These are phyloP conservation scores for Petunia hybrid DNA, from an alignment of 305 asterid species.

Conservation along the genomic window DNA sequence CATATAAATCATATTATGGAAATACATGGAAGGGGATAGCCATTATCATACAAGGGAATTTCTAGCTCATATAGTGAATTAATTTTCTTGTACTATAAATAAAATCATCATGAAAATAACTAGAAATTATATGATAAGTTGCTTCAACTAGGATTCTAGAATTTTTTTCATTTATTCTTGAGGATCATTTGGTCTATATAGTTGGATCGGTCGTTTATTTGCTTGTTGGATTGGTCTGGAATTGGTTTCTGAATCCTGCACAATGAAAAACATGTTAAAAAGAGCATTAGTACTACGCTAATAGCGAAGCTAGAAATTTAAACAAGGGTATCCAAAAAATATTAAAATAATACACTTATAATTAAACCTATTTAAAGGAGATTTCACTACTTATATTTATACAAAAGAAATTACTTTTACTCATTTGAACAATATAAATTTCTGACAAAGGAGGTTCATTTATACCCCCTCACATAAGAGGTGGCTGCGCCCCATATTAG, in stretches of 20 bases:
- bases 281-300: neutral
- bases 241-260: conserved; percentile 53
- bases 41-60: neutral
- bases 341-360: too few relatives aligned
- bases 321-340: too few relatives aligned
- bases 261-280: neutral
- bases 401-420: too few relatives aligned
- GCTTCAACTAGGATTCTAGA: neutral
- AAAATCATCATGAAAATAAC: neutral
- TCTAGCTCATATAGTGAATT: conserved; percentile 5
- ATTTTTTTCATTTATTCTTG: conserved; percentile 7
- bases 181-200: conserved; percentile 51
- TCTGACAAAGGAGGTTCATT: too few relatives aligned
- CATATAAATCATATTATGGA: neutral
- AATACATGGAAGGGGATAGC: neutral
- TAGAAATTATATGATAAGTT: neutral
- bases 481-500: too few relatives aligned
- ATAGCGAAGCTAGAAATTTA: too few relatives aligned
- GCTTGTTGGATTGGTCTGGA: conserved; percentile 64
- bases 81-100: neutral
- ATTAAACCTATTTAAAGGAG: too few relatives aligned
- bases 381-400: too few relatives aligned
- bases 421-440: too few relatives aligned
- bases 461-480: too few relatives aligned
- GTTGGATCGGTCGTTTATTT: conserved; percentile 47